A percentile compares a stretch with the other conserved stretches of the same genome.
Conservation (phyloP, 2,329 filamentous ascomycete genomes). For the Raffaelea deltoideospora region DNA sequence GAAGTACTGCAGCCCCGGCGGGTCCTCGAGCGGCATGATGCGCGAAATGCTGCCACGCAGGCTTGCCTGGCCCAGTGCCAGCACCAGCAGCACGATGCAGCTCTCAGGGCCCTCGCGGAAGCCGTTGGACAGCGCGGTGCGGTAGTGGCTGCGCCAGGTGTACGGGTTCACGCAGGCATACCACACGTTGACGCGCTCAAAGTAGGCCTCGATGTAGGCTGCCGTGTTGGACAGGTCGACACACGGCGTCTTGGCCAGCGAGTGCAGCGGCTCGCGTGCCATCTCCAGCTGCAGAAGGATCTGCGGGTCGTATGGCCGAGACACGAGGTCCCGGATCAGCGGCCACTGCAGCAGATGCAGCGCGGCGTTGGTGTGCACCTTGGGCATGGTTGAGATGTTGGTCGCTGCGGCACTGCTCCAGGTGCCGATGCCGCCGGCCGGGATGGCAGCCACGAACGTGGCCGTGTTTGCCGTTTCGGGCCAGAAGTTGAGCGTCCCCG, state of each 20-base stretch:
- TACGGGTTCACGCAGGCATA: constrained; percentile 76
- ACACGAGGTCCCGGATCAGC: constrained; percentile 62
- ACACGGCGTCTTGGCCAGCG: constrained; percentile 46
- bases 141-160: constrained; percentile 63
- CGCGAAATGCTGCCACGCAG: constrained; percentile 62
- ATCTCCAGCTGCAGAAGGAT: constrained; percentile 72
- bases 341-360: constrained; percentile 69
- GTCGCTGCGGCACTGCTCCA: constrained; percentile 40
- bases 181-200: constrained; percentile 69
- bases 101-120: constrained; percentile 70
- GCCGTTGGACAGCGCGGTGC: constrained; percentile 56
- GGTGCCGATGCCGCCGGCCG: constrained; percentile 53
- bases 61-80: constrained; percentile 64
- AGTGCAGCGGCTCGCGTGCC: constrained; percentile 58
- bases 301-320: constrained; percentile 63
- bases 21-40: constrained; percentile 51
- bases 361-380: constrained; percentile 67
- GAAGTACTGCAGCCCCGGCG: constrained; percentile 66
- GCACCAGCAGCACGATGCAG: constrained; percentile 65
- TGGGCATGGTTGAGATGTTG: constrained; percentile 78
- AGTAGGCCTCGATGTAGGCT: constrained; percentile 65
- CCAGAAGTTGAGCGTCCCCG: neutral
- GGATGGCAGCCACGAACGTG: constrained; percentile 38
- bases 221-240: constrained; percentile 62
- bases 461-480: neutral